Base-by-base conservation (phyloP, 2,329 filamentous ascomycete genomes). In the Colletotrichum gloeosporioides region DNA sequence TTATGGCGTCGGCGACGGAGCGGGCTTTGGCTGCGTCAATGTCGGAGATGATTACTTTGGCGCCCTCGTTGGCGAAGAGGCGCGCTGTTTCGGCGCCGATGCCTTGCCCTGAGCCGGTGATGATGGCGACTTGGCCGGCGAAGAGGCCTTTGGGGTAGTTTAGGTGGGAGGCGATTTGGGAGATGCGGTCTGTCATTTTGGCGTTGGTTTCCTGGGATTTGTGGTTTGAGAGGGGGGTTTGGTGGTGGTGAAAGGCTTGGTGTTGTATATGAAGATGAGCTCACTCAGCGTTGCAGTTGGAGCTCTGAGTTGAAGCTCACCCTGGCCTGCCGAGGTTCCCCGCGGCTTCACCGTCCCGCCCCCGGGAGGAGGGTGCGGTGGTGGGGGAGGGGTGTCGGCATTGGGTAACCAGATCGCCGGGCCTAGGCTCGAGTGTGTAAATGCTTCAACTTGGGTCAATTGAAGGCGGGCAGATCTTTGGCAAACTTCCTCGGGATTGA, bases 51-150 rank as follows among this genome's bases (percentile, higher is more conserved):
- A 98, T 88, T 1, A 98, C 95, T 83, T 93, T 95, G 18, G 95
- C 95, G 29, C 96, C 96, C 85, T 98, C 95, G 76, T 96, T 96
- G 15, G 95, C 95, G 81, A 98, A 98, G 4, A 98, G 86, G 12
- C 93, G 90, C 9, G 95, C 95, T 36, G 93, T 90, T 86, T 98
- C 96, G 32, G 95, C 96, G 29, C 95, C 96, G 83, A 98, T 98
- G 76, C 96, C 96, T 84, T 98, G 95, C 10, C 95, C 95, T 22
- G 93, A 92, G 61, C 95, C 95, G 4, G 96, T 98, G 83, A 98
- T 94, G 84, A 98, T 98, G 81, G 95, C 95, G 18, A 94, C 92
- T 83, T 98, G 95, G 69, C 94, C 94, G 34, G 90, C 90, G 71
- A 98, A 91, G 84, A 98, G 88, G 75, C 95, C 95, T 82, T 91